phyloP scores from a whole-genome alignment of 768 basidiomycete genomes.

The Rossbeevera mucosa region DNA sequence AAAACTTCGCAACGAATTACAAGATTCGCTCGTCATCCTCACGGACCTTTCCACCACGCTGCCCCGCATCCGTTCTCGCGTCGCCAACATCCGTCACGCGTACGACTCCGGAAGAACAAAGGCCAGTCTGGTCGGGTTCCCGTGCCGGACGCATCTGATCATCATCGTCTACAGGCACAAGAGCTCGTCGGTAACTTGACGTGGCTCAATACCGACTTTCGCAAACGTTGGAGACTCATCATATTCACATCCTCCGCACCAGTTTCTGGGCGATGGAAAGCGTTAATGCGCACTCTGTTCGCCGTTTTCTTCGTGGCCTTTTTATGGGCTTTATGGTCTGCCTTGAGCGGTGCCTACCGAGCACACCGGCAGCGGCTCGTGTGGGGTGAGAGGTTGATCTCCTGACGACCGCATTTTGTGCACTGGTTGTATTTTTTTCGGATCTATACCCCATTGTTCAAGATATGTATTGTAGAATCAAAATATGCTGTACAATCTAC shows the following conservation, averaged over 20 bases:
- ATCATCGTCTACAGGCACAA: slow-evolving; percentile 63
- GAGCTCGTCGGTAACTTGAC: slow-evolving; percentile 57
- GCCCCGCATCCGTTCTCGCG: slow-evolving; percentile 58
- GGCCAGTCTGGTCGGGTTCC: slow-evolving; percentile 33
- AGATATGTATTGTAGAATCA: slow-evolving; percentile 16
- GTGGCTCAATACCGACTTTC: slow-evolving; percentile 78
- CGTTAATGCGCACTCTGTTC: slow-evolving; percentile 57
- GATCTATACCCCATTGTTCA: neutral
- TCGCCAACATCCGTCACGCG: slow-evolving; percentile 55
- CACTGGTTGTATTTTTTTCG: neutral
- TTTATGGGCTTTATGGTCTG: slow-evolving; percentile 56
- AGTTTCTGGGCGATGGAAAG: slow-evolving; percentile 69
- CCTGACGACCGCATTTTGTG: slow-evolving; percentile 32
- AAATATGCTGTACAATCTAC: neutral
- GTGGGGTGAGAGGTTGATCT: slow-evolving; percentile 78
- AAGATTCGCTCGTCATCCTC: slow-evolving; percentile 56
- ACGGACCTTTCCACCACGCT: slow-evolving; percentile 53
- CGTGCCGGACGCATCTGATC: neutral
- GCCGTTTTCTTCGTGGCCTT: slow-evolving; percentile 53
- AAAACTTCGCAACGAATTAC: slow-evolving; percentile 54
- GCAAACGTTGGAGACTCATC: slow-evolving; percentile 68
- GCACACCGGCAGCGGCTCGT: slow-evolving; percentile 72
- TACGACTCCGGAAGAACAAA: slow-evolving; percentile 71
- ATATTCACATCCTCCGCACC: slow-evolving; percentile 72
- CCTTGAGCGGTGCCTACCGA: slow-evolving; percentile 60